phyloP scores from a whole-genome alignment of 176 grass and related monocot genomes.

The Secale cereale region DNA sequence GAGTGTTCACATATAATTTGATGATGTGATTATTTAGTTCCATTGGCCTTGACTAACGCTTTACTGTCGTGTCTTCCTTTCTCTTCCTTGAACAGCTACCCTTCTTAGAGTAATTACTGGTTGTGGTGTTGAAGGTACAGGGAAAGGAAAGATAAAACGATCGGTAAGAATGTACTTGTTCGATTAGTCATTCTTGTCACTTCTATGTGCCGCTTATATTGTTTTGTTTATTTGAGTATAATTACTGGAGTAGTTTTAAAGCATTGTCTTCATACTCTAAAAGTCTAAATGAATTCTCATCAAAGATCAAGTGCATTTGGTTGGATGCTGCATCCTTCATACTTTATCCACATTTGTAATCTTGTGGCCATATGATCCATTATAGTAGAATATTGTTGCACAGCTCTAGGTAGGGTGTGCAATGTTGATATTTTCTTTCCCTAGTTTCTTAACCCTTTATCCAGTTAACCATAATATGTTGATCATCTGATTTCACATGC shows the following conservation, averaged over 20 bases:
- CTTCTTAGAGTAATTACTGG: slow-evolving; percentile 90
- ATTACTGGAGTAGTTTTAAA: slow-evolving; percentile 4
- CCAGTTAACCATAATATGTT: background rate
- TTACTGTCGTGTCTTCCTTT: background rate
- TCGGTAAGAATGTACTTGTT: slow-evolving; percentile 48
- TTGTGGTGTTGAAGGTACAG: slow-evolving; percentile 66
- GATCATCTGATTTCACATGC: background rate
- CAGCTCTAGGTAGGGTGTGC: background rate
- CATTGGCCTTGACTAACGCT: slow-evolving; percentile 23
- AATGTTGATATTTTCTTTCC: background rate
- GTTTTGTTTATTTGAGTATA: too few relatives aligned
- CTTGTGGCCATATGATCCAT: background rate
- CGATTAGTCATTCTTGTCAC: background rate
- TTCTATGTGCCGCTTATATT: background rate
- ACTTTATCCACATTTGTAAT: background rate
- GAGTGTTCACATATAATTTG: slow-evolving; percentile 23
- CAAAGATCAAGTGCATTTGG: background rate
- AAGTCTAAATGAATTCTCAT: background rate
- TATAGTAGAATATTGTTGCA: background rate
- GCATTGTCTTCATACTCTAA: background rate
- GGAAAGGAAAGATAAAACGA: slow-evolving; percentile 84
- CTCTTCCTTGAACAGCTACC: slow-evolving; percentile 45
- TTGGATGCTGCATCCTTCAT: background rate
- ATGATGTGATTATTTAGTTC: background rate
- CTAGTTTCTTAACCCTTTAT: background rate